phyloP scores from a whole-genome alignment of 148 eudicot genomes.

The Polygonum aviculare region DNA sequence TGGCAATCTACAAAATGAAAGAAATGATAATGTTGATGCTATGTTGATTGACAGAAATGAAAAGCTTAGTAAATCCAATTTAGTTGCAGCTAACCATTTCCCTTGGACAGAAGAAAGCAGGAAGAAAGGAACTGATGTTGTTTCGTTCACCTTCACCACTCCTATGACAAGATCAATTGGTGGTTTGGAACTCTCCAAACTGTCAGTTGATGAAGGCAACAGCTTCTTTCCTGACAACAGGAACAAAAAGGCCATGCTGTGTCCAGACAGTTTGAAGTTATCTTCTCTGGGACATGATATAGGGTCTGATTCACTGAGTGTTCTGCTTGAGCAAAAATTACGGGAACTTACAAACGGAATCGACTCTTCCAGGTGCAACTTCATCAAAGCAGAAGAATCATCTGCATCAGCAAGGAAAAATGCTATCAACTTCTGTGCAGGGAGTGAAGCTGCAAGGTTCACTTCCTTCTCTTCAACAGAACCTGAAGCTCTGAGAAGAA shows the following conservation, averaged over 20 bases:
- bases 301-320: constrained; percentile 66
- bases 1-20: constrained; percentile 31
- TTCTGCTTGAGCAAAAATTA: constrained; percentile 71
- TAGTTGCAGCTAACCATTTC: constrained; percentile 27
- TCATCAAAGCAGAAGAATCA: constrained; percentile 20
- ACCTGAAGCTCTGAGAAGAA: constrained; percentile 24
- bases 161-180: constrained; percentile 51
- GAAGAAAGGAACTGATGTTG: constrained; percentile 66
- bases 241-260: constrained; percentile 24
- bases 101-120: constrained; percentile 46
- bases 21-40: constrained; percentile 19
- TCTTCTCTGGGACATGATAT: constrained; percentile 38
- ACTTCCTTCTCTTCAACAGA: constrained; percentile 26
- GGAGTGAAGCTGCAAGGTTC: constrained; percentile 16
- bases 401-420: constrained; percentile 28
- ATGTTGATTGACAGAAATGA: constrained; percentile 28
- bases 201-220: constrained; percentile 19
- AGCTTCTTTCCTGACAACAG: constrained; percentile 26
- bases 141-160: constrained; percentile 89
- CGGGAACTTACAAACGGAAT: constrained; percentile 47
- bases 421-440: constrained; percentile 24
- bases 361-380: constrained; percentile 29
- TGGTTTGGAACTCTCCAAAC: constrained; percentile 23
- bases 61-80: constrained; percentile 24
- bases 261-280: constrained; percentile 32